Evolutionary conservation across 2,329 filamentous ascomycete genomes (phyloP).

Genomic region (Penicillium sp.): DNA sequence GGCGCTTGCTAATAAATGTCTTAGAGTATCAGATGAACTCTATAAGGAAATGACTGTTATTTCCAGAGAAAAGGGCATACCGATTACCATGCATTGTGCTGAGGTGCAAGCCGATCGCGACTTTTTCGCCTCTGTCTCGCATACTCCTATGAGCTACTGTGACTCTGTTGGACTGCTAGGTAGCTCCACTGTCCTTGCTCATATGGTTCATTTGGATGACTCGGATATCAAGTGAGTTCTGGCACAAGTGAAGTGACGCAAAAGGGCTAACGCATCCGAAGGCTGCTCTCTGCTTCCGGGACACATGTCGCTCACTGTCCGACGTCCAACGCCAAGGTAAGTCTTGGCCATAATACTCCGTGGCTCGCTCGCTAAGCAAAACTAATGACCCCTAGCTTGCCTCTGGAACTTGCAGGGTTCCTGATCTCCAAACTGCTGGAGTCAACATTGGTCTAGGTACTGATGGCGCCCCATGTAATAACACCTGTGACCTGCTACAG

Average conservation of each 20-base stretch:
- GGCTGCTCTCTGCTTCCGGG: constrained; percentile 37
- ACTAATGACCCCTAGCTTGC: constrained; percentile 33
- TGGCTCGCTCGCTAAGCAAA: no score
- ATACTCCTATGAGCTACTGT: constrained; percentile 46
- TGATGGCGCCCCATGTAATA: constrained; percentile 53
- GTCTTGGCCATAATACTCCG: neutral
- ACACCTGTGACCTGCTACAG: constrained; percentile 51
- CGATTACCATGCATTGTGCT: constrained; percentile 37
- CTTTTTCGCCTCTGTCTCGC: constrained; percentile 34
- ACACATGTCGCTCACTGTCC: constrained; percentile 52
- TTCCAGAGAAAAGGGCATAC: constrained; percentile 40
- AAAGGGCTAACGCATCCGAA: neutral
- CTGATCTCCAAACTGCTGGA: constrained; percentile 42
- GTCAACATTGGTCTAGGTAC: constrained; percentile 52
- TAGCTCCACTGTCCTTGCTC: constrained; percentile 47
- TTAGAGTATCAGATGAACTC: constrained; percentile 33
- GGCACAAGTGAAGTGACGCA: no score
- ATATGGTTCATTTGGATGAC: constrained; percentile 52
- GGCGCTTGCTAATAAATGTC: constrained; percentile 1
- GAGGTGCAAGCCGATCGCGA: constrained; percentile 36
- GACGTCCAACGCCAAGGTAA: constrained; percentile 48
- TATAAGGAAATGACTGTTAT: constrained; percentile 44
- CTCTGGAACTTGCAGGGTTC: constrained; percentile 49
- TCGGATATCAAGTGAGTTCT: constrained; percentile 34
- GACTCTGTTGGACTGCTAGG: constrained; percentile 37